A percentile compares a stretch with the other conserved stretches of the same genome.
Evolutionary conservation across 495 filamentous ascomycete species (phyloP).

Genomic region (Penicillium turbatum): DNA sequence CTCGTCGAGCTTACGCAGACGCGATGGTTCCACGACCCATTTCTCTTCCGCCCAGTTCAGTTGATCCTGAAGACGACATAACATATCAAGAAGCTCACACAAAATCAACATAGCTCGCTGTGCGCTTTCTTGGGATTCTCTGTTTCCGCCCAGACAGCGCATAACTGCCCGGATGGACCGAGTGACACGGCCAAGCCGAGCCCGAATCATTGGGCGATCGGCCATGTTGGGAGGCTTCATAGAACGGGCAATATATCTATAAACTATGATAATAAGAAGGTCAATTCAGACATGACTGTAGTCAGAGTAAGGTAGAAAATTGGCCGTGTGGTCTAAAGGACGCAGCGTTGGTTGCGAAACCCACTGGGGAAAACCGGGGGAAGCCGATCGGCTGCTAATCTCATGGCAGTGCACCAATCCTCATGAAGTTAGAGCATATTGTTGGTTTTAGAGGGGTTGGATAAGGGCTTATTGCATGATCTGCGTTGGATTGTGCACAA

Average conservation of each 20-base stretch:
- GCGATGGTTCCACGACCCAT: slow-evolving; percentile 21
- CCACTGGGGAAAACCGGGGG: neutral
- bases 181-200: slow-evolving; percentile 12
- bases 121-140: slow-evolving; percentile 20
- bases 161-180: slow-evolving; percentile 17
- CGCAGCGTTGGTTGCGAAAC: neutral
- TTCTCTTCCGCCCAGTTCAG: slow-evolving; percentile 25
- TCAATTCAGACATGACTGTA: neutral
- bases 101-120: slow-evolving; percentile 17
- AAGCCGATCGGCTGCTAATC: neutral
- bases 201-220: slow-evolving; percentile 14
- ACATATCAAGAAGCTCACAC: slow-evolving; percentile 22
- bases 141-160: slow-evolving; percentile 18
- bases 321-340: neutral
- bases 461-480: neutral
- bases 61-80: slow-evolving; percentile 25
- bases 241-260: neutral
- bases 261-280: neutral
- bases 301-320: neutral
- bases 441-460: neutral
- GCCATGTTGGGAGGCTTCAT: slow-evolving; percentile 13
- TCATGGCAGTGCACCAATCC: neutral
- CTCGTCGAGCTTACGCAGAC: slow-evolving; percentile 22
- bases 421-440: neutral
- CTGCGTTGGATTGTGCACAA: neutral